Conservation (phyloP, 2,329 filamentous ascomycete genomes). For the Microcyclosporella mali region DNA sequence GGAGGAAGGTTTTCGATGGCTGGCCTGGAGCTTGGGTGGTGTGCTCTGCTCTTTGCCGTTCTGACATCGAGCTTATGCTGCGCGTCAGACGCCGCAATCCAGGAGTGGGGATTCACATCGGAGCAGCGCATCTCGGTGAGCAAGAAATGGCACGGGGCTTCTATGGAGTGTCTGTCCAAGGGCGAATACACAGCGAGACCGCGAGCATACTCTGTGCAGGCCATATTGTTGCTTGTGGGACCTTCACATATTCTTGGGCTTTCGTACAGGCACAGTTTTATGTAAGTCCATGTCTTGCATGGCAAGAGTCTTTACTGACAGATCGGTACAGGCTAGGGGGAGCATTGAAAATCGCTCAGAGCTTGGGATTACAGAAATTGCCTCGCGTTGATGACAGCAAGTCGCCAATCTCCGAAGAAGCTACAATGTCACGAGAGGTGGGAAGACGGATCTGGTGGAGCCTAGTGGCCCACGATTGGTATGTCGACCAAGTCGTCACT, state of each 20-base stretch:
- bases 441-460: constrained; percentile 8
- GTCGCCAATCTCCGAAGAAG: neutral
- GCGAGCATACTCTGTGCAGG: constrained; percentile 3
- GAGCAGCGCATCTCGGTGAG: neutral
- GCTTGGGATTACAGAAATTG: constrained; percentile 4
- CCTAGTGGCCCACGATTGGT: constrained; percentile 7
- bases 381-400: neutral
- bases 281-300: neutral
- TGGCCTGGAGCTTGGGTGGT: constrained; percentile 7
- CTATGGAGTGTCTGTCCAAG: constrained; percentile 5
- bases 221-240: constrained; percentile 4
- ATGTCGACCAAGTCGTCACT: neutral
- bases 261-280: constrained; percentile 8
- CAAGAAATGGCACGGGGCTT: constrained; percentile 6
- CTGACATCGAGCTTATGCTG: constrained; percentile 4
- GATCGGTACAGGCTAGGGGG: neutral
- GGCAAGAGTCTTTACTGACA: too few relatives aligned
- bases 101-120: neutral
- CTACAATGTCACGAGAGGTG: constrained; percentile 1
- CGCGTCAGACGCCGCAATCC: neutral
- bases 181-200: constrained; percentile 7
- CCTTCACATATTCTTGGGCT: constrained; percentile 4
- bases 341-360: constrained; percentile 3
- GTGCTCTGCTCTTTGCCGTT: constrained; percentile 7
- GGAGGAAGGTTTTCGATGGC: neutral